Conservation (phyloP, 208 protist species). For the Acanthamoeba sp. region DNA sequence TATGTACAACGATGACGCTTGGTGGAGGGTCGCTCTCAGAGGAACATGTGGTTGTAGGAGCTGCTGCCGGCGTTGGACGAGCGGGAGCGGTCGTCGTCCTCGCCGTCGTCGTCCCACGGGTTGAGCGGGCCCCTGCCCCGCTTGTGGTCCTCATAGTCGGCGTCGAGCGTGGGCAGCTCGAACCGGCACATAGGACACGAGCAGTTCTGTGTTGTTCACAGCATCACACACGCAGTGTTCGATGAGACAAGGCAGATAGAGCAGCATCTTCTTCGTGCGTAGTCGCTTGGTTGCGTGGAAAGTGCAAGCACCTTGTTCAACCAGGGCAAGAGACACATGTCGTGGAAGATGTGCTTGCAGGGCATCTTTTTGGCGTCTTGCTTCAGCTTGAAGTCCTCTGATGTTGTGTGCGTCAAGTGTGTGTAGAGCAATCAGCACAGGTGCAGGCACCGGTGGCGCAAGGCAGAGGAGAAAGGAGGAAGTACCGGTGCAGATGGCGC, state of each 20-base stretch:
- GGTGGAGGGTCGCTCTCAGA: not conserved
- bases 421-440: not conserved
- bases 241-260: too few species aligned
- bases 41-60: conserved; percentile 44
- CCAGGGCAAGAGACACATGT: conserved; percentile 48
- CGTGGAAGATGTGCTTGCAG: conserved; percentile 51
- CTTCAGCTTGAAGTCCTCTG: conserved; percentile 51
- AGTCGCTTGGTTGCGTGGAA: too few species aligned
- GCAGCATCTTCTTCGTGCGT: too few species aligned
- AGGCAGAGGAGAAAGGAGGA: too few species aligned
- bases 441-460: not conserved
- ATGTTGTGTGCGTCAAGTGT: not conserved
- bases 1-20: not conserved
- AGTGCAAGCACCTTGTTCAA: not conserved
- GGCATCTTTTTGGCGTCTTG: conserved; percentile 59
- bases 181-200: conserved; percentile 31
- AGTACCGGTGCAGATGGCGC: conserved; percentile 54
- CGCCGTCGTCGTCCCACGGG: conserved; percentile 9
- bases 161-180: conserved; percentile 40
- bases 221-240: not conserved
- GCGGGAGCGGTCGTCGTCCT: not conserved
- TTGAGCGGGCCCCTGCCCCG: not conserved
- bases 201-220: not conserved
- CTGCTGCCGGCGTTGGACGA: not conserved
- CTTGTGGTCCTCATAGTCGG: conserved; percentile 45